Conservation (phyloP, 371 early-diverging fungal species). For the Mucor racemosus region DNA sequence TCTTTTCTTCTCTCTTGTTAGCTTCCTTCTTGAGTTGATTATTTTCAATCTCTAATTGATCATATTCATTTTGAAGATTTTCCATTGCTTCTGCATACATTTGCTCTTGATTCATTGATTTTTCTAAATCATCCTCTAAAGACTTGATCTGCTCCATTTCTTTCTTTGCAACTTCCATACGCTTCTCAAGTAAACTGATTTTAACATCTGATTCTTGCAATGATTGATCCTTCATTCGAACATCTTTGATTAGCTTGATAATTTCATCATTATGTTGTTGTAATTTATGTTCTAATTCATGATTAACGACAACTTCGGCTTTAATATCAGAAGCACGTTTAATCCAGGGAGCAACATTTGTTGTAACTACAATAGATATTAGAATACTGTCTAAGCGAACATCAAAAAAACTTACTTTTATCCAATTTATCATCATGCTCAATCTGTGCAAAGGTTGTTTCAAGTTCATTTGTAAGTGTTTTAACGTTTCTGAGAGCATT, state of each 20-base stretch:
- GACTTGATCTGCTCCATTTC: constrained; percentile 69
- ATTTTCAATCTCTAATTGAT: constrained; percentile 71
- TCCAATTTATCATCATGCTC: constrained; percentile 52
- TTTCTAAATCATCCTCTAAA: constrained; percentile 66
- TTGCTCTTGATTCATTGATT: constrained; percentile 63
- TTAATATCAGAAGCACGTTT: constrained; percentile 82
- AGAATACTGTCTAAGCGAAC: not conserved
- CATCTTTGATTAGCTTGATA: constrained; percentile 70
- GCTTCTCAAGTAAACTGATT: constrained; percentile 80
- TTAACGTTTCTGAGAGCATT: constrained; percentile 59
- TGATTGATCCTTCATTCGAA: constrained; percentile 70
- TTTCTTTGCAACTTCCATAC: constrained; percentile 70
- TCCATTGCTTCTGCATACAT: constrained; percentile 78
- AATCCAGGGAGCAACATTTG: constrained; percentile 76
- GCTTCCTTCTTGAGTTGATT: constrained; percentile 57
- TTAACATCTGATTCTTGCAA: constrained; percentile 78
- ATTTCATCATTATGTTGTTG: constrained; percentile 81
- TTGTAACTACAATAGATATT: constrained; percentile 36
- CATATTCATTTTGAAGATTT: constrained; percentile 74
- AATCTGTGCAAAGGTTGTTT: constrained; percentile 41
- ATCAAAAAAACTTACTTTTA: constrained; percentile 41
- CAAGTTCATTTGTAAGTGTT: constrained; percentile 54
- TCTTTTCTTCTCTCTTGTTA: constrained; percentile 50
- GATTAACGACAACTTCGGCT: constrained; percentile 74
- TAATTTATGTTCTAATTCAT: constrained; percentile 78